Conservation (phyloP, 2,329 filamentous ascomycete genomes). For the Fusarium sp. region DNA sequence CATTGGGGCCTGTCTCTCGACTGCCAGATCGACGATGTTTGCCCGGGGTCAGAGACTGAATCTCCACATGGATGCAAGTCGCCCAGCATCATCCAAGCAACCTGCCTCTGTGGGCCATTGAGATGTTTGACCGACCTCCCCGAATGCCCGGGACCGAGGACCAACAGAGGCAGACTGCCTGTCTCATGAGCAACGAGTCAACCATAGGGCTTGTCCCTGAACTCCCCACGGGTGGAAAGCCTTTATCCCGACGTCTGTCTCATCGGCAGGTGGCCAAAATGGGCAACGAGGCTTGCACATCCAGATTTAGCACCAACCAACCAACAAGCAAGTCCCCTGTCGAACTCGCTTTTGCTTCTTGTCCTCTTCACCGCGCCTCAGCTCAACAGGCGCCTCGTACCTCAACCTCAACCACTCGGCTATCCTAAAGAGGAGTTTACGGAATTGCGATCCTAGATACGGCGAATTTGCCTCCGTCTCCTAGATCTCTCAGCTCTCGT, state of each 20-base stretch:
- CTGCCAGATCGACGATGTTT: constrained; percentile 16
- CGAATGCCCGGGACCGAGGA: background rate
- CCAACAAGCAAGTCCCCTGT: constrained; percentile 34
- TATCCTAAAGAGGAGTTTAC: constrained; percentile 28
- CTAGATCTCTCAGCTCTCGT: constrained; percentile 9
- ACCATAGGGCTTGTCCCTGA: constrained; percentile 1
- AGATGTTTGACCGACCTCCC: constrained; percentile 1
- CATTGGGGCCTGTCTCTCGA: constrained; percentile 16
- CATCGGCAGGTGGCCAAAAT: constrained; percentile 31
- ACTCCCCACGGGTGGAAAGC: constrained; percentile 7
- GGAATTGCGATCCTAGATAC: constrained; percentile 19
- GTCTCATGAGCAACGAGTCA: background rate
- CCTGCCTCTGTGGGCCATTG: background rate
- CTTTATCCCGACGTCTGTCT: constrained; percentile 36
- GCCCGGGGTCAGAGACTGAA: constrained; percentile 1
- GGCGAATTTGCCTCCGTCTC: constrained; percentile 29
- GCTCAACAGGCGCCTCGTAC: constrained; percentile 40
- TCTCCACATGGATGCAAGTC: background rate
- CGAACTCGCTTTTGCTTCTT: constrained; percentile 14
- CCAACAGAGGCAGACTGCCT: constrained; percentile 1
- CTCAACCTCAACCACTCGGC: constrained; percentile 37
- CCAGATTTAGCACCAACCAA: constrained; percentile 21
- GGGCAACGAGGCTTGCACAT: constrained; percentile 33
- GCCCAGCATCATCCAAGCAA: constrained; percentile 13
- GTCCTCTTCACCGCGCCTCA: constrained; percentile 18